Evolutionary conservation across 176 grass and related monocot genomes (phyloP), one percentile per base, ranked within the genome.

Genomic region (Cocos nucifera): DNA sequence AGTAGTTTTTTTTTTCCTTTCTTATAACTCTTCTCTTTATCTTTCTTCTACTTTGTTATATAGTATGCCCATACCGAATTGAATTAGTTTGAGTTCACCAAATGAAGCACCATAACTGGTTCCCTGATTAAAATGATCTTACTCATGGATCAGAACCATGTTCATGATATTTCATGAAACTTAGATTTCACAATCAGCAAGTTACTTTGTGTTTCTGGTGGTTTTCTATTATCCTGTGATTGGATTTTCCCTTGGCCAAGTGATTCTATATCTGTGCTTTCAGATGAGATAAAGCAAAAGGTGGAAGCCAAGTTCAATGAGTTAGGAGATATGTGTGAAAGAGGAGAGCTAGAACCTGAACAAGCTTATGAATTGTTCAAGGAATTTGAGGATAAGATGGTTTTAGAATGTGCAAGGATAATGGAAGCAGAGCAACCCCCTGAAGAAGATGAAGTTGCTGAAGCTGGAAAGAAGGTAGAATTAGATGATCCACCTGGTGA

Each of bases 271-370:
- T 70, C 27, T 64, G 35, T 74, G 53, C 57, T 53, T 85, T 17
- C 59, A 97, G 92, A 97, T 82, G 84, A 88, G 66, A 83, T 97
- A 70, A 97, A 97, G 67, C 50, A 88, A 68, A 97, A 97, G 69
- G 84, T 90, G 53, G 78, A 97, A 59, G 58, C 62, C 20, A 97
- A 85, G 80, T 80, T 80, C 57, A 88, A 88, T 20, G 87, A 97
- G 66, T 77, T 97, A 73, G 92, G 77, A 59, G 86, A 76, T 18
- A 21, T 21, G 86, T 87, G 83, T 4, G 87, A 90, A 63, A 85
- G 28, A 63, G 92, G 83, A 59, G 83, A 85, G 66, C 69, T 90
- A 64, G 83, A 90, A 82, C 83, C 87, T 62, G 81, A 96, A 56
- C 69, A 85, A 20, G 92, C 92, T 51, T 96, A 85, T 66, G 78